Evolutionary conservation across 768 basidiomycete genomes (phyloP), one percentile per base, ranked within the genome.

Genomic region (Hygrophorus pudorinus): DNA sequence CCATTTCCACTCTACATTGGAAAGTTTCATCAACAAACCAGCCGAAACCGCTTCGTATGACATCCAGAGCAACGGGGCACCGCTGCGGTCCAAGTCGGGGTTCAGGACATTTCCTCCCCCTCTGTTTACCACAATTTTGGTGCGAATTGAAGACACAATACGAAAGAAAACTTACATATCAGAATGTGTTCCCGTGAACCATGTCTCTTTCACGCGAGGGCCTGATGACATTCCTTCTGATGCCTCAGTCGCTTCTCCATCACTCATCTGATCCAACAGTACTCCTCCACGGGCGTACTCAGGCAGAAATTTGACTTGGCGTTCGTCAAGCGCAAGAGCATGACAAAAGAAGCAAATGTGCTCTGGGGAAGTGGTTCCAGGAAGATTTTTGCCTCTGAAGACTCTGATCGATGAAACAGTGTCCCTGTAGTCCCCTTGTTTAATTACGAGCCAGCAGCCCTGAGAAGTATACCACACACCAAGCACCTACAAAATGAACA

Each of bases 401-500:
- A 68, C 3, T 2, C 70, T 66, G 30, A 71, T 56, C 0, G 68
- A 67, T 4, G 69, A 70, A 7, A 70, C 68, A 0, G 69, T 69
- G 30, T 70, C 68, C 68, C 68, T 70, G 41, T n/a, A 39, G 12
- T 37, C 17, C 13, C 2, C 8, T 46, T 33, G 2, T 38, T 14
- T 0, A 21, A 28, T 21, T 37, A 17, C 30, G 20, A 39, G 13
- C 20, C n/a, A 16, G 13, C 7, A 10, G 5, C 2, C 2, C 5
- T 42, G n/a, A 17, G 16, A 38, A 33, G 51, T 57, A 29, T 39
- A 70, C 70, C 69, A 71, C 27, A 55, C 65, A 10, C 69, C 70
- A 5, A 71, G n/a, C n/a, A n/a, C n/a, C n/a, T n/a, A n/a, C 52
- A 32, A 72, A 71, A 52, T 71, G 67, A 1, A 70, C 60, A n/a